These are phyloP conservation scores for Colletotrichum horii DNA, from an alignment of 2,329 filamentous ascomycete species.

Conservation along the genomic window DNA sequence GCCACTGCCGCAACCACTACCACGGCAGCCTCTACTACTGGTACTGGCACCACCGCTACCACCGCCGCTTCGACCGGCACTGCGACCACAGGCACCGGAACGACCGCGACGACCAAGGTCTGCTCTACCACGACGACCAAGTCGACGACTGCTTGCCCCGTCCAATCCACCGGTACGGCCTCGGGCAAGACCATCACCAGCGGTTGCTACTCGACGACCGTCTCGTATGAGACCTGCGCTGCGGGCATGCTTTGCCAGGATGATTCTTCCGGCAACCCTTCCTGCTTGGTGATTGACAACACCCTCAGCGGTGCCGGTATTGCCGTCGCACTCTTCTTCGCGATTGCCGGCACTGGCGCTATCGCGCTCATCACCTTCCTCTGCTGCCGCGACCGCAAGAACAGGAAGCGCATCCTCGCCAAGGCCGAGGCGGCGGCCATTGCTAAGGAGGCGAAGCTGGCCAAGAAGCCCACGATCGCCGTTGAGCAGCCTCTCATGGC, in stretches of 20 bases:
- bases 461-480: constrained; percentile 41
- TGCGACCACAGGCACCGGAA: constrained; percentile 25
- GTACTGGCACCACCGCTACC: constrained; percentile 31
- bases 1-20: constrained; percentile 30
- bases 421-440: constrained; percentile 56
- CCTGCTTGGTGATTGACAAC: constrained; percentile 49
- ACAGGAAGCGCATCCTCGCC: constrained; percentile 47
- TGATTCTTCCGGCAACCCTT: constrained; percentile 39
- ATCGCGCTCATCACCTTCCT: constrained; percentile 50
- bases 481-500: constrained; percentile 15
- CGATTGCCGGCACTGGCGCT: constrained; percentile 40
- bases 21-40: not conserved
- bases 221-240: constrained; percentile 44
- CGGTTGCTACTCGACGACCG: constrained; percentile 41
- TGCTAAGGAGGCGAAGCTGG: constrained; percentile 47
- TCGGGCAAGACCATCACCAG: constrained; percentile 43
- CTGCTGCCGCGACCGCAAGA: constrained; percentile 55
- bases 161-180: constrained; percentile 35
- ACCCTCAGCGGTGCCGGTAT: constrained; percentile 48
- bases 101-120: not conserved
- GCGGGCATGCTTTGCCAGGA: constrained; percentile 50
- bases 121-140: constrained; percentile 38
- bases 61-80: not conserved
- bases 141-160: constrained; percentile 41
- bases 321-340: constrained; percentile 54